Percentiles rank a stretch among this genome's conserved stretches.
Conservation (phyloP, 139 green algal species). For the Choricystis sp. region DNA sequence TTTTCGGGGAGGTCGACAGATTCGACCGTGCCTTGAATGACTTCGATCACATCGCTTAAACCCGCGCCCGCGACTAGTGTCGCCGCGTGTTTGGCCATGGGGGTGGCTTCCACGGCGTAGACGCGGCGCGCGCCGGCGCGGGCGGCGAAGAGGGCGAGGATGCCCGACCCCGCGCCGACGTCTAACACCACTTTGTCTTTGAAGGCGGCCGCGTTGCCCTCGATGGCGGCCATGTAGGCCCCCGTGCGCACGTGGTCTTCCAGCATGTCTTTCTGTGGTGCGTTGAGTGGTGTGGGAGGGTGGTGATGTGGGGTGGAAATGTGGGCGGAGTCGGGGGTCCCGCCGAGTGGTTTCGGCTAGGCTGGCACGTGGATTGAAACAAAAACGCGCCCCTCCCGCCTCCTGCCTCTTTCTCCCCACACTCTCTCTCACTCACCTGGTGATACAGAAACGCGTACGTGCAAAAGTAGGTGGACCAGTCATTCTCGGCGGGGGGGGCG, state of each 20-base stretch:
- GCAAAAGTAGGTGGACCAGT: conserved; percentile 98
- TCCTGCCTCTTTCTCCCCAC: no score
- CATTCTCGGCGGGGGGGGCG: conserved; percentile 21
- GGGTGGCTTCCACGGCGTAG: conserved; percentile 92
- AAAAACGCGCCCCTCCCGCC: neutral
- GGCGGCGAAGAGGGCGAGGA: conserved; percentile 90
- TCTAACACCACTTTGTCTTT: conserved; percentile 79
- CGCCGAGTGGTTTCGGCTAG: no score
- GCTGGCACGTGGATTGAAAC: neutral
- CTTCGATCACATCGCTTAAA: conserved; percentile 55
- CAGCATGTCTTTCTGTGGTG: conserved; percentile 91
- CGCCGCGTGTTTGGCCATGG: conserved; percentile 71
- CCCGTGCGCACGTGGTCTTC: conserved; percentile 91
- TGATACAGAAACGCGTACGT: conserved; percentile 90
- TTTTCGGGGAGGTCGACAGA: conserved; percentile 89
- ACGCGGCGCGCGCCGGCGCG: conserved; percentile 47
- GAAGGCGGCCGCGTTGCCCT: conserved; percentile 24
- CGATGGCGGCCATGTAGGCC: conserved; percentile 70
- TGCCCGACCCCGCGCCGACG: conserved; percentile 87
- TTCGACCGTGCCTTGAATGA: conserved; percentile 94
- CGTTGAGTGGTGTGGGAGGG: neutral
- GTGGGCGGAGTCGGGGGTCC: neutral
- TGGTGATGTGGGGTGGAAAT: neutral
- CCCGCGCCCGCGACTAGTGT: conserved; percentile 67
- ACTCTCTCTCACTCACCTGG: conserved; percentile 46